Conservation (phyloP, 2,329 filamentous ascomycete species). For the Camillea tinctor region DNA sequence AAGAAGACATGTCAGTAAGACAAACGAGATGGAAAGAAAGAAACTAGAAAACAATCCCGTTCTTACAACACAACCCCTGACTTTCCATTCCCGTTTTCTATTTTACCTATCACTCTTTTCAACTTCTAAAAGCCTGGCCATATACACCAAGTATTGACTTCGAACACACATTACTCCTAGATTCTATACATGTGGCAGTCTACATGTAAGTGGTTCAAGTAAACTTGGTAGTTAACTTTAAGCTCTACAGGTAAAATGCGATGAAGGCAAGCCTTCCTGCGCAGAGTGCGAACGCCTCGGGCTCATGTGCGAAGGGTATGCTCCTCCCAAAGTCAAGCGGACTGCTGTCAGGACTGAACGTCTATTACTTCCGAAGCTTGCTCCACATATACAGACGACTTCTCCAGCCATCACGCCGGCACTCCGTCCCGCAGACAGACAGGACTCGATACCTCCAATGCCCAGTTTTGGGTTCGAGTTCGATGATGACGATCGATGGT, state of each 20-base stretch:
- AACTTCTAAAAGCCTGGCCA: neutral
- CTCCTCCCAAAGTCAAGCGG: constrained; percentile 17
- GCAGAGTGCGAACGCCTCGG: constrained; percentile 30
- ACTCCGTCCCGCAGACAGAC: constrained; percentile 3
- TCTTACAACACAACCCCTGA: neutral
- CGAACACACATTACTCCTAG: neutral
- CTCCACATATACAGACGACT: constrained; percentile 1
- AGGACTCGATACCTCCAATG: constrained; percentile 8
- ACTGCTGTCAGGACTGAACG: constrained; percentile 14
- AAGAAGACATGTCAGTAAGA: constrained; percentile 25
- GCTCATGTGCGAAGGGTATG: constrained; percentile 33
- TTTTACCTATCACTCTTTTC: neutral
- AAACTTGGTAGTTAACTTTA: neutral
- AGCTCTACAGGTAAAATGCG: constrained; percentile 24
- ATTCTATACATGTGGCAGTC: neutral
- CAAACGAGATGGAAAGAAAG: no score
- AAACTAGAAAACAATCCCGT: no score
- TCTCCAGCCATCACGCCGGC: constrained; percentile 1
- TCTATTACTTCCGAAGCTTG: constrained; percentile 19
- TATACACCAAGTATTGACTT: neutral
- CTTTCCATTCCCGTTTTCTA: neutral
- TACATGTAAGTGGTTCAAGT: neutral
- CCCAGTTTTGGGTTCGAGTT: constrained; percentile 20
- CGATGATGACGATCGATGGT: constrained; percentile 24
- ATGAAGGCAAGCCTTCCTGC: constrained; percentile 32